phyloP scores from a whole-genome alignment of 2,329 filamentous ascomycete species.

The Pochonia chlamydosporia region DNA sequence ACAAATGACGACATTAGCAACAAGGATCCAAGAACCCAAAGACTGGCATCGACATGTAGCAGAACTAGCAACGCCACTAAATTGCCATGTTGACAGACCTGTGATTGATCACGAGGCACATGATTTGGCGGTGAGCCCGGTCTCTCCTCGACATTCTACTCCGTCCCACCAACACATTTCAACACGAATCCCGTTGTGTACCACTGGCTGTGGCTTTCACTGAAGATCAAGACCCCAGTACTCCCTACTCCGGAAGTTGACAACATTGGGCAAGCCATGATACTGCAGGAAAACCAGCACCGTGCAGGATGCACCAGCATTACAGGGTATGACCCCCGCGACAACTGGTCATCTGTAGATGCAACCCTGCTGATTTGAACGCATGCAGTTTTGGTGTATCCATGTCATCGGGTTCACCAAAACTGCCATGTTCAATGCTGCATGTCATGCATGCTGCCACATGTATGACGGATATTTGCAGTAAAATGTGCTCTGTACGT shows the following conservation, averaged over 20 bases:
- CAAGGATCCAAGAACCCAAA: neutral
- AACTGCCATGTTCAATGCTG: slow-evolving; percentile 5
- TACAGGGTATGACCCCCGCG: neutral
- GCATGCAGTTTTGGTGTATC: slow-evolving; percentile 7
- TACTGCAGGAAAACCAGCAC: neutral
- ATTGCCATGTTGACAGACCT: neutral
- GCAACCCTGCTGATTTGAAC: slow-evolving; percentile 5
- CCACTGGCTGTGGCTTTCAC: no score
- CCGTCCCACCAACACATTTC: neutral
- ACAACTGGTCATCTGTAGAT: slow-evolving; percentile 1
- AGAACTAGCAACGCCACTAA: slow-evolving; percentile 1
- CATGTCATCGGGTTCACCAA: slow-evolving; percentile 9
- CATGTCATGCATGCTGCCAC: slow-evolving; percentile 17
- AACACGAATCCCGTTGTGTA: neutral
- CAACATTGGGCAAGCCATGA: neutral
- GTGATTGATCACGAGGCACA: slow-evolving; percentile 3
- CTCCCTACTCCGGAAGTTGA: no score
- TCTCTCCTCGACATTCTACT: neutral
- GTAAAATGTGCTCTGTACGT: no score
- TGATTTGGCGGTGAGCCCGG: slow-evolving; percentile 5
- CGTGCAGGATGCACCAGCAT: neutral
- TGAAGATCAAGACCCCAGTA: no score
- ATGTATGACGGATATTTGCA: slow-evolving; percentile 8
- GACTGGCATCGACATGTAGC: neutral
- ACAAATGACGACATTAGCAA: slow-evolving; percentile 4